Percentiles rank a stretch among this genome's conserved stretches.
Conservation (phyloP, 139 green algal genomes). For the Picochlorum costavermella region DNA sequence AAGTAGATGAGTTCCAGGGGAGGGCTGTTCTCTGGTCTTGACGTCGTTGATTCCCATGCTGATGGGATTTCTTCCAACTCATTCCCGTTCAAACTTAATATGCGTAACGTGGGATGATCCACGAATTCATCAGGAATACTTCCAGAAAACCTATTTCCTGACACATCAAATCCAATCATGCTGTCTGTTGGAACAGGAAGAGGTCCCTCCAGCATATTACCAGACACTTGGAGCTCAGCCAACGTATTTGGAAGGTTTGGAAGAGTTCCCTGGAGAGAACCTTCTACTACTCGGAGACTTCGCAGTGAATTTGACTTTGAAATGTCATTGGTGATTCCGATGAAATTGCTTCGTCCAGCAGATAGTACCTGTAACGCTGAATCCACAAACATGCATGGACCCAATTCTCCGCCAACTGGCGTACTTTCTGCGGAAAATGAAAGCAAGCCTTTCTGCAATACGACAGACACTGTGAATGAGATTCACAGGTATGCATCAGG, state of each 20-base stretch:
- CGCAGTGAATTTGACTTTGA: no score
- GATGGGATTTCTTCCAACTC: background rate
- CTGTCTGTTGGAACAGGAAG: conserved; percentile 2
- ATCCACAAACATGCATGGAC: no score
- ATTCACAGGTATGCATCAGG: no score
- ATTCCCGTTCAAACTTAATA: background rate
- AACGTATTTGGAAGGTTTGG: conserved; percentile 1
- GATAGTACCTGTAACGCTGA: no score
- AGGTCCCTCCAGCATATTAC: background rate
- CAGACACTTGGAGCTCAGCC: conserved; percentile 3
- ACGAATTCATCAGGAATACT: background rate
- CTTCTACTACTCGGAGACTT: background rate
- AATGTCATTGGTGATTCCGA: no score
- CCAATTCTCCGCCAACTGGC: no score
- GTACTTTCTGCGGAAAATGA: no score
- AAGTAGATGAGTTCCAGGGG: conserved; percentile 1
- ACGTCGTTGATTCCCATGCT: background rate
- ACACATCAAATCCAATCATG: conserved; percentile 3
- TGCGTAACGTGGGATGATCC: conserved; percentile 5
- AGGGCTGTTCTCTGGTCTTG: background rate
- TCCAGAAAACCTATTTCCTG: conserved; percentile 6
- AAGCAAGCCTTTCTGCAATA: no score
- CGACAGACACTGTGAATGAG: no score
- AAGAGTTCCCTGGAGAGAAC: background rate
- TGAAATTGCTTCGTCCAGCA: no score